Evolutionary conservation across 1,284 basidiomycete species (phyloP), one percentile per base, ranked within the genome.

Genomic region (Pseudozyma thailandica): DNA sequence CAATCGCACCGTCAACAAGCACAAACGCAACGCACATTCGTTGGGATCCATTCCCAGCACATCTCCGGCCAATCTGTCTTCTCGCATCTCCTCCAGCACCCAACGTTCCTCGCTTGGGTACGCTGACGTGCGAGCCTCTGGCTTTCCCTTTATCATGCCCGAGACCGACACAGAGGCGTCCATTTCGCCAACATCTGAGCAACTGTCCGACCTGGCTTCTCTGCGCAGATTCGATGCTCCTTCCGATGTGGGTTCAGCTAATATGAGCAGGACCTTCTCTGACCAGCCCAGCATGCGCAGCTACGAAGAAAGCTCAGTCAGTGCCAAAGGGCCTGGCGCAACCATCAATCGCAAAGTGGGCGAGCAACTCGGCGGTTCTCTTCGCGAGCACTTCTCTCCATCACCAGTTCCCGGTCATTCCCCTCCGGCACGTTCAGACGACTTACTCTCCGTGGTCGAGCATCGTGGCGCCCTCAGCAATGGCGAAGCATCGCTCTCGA

Each of bases 141-240:
- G 68, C n/a, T 71, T 71, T 16, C 68, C 68, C 27, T 71, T 71
- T 46, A 61, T 71, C 53, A 64, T 64, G 68, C 61, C 68, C 25
- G 68, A 71, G 15, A 71, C 61, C 48, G 68, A 46, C 8, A 64
- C 68, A 35, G 68, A 71, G 28, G 42, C 45, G 15, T 46, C 61
- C 2, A 44, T 48, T 26, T 63, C 68, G 16, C 68, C 61, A 1
- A 53, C 43, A n/a, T 60, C 68, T 9, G 57, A 64, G 31, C 52
- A 42, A 1, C 37, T 60, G 21, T 64, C 66, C 31, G 55, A 59
- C 26, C 10, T 59, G 27, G 63, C 56, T 44, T 66, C 57, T 9
- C 44, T 60, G 13, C 57, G 45, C 31, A 47, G 45, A 28, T 59
- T 60, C 52, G 50, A 50, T 27, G 63, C 52, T 6, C 21, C 49